These are phyloP conservation scores for Bruguiera gymnorhiza DNA, from an alignment of 345 rosid genomes.

Conservation along the genomic window DNA sequence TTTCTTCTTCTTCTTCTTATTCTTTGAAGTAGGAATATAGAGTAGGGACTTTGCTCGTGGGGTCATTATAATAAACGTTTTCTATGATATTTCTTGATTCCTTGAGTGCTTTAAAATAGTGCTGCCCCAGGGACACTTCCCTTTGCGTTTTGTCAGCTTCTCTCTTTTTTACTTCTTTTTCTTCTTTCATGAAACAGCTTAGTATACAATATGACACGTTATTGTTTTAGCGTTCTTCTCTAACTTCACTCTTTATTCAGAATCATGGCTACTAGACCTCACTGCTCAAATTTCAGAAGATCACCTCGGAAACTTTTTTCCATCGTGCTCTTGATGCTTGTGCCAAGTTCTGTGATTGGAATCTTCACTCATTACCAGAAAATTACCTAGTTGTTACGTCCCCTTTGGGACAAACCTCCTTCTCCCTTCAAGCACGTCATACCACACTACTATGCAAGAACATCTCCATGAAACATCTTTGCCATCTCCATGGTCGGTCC, in stretches of 20 bases:
- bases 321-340: constrained; percentile 39
- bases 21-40: too few species aligned
- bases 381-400: constrained; percentile 63
- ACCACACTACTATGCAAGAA: constrained; percentile 94
- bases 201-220: too few species aligned
- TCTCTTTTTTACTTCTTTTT: too few species aligned
- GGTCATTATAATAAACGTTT: too few species aligned
- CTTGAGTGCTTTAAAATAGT: too few species aligned
- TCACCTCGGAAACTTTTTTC: constrained; percentile 33
- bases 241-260: constrained; percentile 6
- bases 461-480: constrained; percentile 73
- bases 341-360: constrained; percentile 49
- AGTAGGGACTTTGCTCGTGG: too few species aligned
- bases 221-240: too few species aligned
- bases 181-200: too few species aligned
- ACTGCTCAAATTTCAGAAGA: constrained; percentile 35
- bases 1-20: too few species aligned
- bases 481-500: constrained; percentile 85
- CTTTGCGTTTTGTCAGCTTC: too few species aligned
- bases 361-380: constrained; percentile 41
- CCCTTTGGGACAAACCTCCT: constrained; percentile 87
- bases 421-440: constrained; percentile 55
- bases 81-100: too few species aligned
- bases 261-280: constrained; percentile 47
- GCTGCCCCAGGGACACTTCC: too few species aligned